phyloP scores from a whole-genome alignment of 768 basidiomycete species.

The Wakefieldia striispora region DNA sequence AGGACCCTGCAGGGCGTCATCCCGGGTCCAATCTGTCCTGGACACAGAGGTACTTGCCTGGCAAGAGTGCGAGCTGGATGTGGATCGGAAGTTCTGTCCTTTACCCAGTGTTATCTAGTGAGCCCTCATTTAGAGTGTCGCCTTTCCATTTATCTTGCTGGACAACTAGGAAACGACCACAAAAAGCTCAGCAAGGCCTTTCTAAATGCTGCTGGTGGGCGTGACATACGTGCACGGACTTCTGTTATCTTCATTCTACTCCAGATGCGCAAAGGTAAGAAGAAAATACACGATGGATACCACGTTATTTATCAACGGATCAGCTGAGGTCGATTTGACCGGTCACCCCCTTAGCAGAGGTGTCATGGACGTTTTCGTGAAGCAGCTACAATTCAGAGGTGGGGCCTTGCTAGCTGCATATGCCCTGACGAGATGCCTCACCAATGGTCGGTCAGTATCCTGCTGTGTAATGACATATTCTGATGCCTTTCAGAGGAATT shows the following conservation, averaged over 20 bases:
- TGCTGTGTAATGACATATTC: neutral
- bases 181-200: constrained; percentile 5
- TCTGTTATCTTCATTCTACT: constrained; percentile 15
- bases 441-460: constrained; percentile 1
- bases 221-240: constrained; percentile 7
- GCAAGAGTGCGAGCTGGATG: constrained; percentile 10
- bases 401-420: constrained; percentile 16
- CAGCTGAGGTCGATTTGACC: constrained; percentile 4
- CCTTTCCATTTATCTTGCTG: neutral
- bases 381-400: constrained; percentile 9
- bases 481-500: neutral
- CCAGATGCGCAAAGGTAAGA: constrained; percentile 5
- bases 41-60: neutral
- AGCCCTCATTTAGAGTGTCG: neutral
- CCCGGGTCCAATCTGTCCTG: too few species aligned
- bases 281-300: neutral
- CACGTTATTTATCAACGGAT: neutral
- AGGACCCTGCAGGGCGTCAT: too few species aligned
- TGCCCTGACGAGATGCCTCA: constrained; percentile 11
- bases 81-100: constrained; percentile 9
- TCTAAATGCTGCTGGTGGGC: constrained; percentile 4
- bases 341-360: neutral
- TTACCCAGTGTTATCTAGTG: constrained; percentile 5
- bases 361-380: constrained; percentile 8
- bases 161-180: constrained; percentile 7